These are phyloP conservation scores for Suillus ampliporus DNA, from an alignment of 768 basidiomycete genomes.

Conservation along the genomic window DNA sequence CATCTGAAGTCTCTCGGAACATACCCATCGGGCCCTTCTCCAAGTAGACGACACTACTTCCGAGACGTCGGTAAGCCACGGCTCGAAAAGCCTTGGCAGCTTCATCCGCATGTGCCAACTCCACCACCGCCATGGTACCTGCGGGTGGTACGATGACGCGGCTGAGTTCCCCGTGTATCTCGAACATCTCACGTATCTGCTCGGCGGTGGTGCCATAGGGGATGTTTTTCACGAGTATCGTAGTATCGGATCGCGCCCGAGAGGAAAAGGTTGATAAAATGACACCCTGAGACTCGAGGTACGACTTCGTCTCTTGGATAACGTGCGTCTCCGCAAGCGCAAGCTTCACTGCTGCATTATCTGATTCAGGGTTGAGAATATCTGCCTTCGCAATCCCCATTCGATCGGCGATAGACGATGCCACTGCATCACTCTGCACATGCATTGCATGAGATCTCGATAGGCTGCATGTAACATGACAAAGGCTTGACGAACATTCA, in stretches of 20 bases:
- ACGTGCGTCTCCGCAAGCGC: constrained; percentile 96
- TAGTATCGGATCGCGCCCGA: constrained; percentile 70
- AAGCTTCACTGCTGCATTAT: constrained; percentile 89
- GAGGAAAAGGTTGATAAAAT: constrained; percentile 62
- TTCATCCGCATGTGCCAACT: constrained; percentile 74
- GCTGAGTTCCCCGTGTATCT: constrained; percentile 69
- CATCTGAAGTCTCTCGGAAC: constrained; percentile 53
- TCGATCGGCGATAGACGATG: constrained; percentile 86
- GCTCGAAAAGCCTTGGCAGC: constrained; percentile 79
- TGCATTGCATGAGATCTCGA: constrained; percentile 28
- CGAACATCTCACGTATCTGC: constrained; percentile 82
- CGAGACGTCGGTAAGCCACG: constrained; percentile 86
- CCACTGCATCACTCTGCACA: constrained; percentile 87
- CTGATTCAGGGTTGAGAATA: constrained; percentile 84
- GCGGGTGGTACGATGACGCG: constrained; percentile 88
- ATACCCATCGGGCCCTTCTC: constrained; percentile 91
- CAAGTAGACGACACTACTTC: constrained; percentile 89
- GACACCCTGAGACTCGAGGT: constrained; percentile 81
- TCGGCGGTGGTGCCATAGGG: constrained; percentile 84
- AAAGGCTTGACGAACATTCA: constrained; percentile 80
- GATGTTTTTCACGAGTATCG: constrained; percentile 94
- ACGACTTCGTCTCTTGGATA: constrained; percentile 92
- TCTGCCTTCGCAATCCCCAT: constrained; percentile 88
- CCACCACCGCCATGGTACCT: constrained; percentile 92
- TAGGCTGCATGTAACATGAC: constrained; percentile 22